phyloP scores from a whole-genome alignment of 2,329 filamentous ascomycete genomes.

The Periconia macrospinosa region DNA sequence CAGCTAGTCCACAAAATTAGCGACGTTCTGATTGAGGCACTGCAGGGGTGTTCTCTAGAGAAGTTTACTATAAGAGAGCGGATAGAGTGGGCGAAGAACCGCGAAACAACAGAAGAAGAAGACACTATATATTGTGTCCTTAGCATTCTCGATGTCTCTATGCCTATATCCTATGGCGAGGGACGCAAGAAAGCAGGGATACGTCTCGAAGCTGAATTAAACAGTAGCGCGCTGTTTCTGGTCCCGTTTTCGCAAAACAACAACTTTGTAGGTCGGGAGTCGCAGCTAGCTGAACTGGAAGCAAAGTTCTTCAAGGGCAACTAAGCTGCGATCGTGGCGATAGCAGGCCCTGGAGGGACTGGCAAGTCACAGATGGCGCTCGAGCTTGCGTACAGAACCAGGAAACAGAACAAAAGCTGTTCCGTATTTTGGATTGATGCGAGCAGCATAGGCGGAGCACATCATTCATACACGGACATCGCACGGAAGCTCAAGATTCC shows the following conservation, averaged over 20 bases:
- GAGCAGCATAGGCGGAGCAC: constrained; percentile 13
- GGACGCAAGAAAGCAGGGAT: constrained; percentile 15
- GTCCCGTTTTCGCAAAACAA: constrained; percentile 29
- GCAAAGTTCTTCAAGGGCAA: constrained; percentile 22
- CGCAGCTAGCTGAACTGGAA: constrained; percentile 28
- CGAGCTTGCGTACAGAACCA: constrained; percentile 45
- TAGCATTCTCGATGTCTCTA: constrained; percentile 22
- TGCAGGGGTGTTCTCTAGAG: too few relatives aligned
- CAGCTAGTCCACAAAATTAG: too few relatives aligned
- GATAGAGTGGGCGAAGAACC: constrained; percentile 16
- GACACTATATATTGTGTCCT: constrained; percentile 20
- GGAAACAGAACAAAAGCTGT: constrained; percentile 36
- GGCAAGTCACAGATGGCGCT: constrained; percentile 32
- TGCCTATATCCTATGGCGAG: constrained; percentile 21
- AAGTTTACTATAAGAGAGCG: constrained; percentile 17
- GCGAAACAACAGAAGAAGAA: constrained; percentile 22
- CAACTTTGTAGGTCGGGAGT: constrained; percentile 22
- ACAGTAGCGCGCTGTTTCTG: constrained; percentile 14
- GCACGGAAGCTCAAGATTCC: too few relatives aligned
- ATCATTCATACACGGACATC: too few relatives aligned
- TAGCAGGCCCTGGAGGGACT: constrained; percentile 18
- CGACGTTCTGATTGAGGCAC: too few relatives aligned
- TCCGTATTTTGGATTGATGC: constrained; percentile 48
- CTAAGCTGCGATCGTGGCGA: constrained; percentile 16
- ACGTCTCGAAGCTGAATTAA: constrained; percentile 16